Base-by-base conservation (phyloP, 352 stramenopile genomes). In the Pythium vanterpoolii region DNA sequence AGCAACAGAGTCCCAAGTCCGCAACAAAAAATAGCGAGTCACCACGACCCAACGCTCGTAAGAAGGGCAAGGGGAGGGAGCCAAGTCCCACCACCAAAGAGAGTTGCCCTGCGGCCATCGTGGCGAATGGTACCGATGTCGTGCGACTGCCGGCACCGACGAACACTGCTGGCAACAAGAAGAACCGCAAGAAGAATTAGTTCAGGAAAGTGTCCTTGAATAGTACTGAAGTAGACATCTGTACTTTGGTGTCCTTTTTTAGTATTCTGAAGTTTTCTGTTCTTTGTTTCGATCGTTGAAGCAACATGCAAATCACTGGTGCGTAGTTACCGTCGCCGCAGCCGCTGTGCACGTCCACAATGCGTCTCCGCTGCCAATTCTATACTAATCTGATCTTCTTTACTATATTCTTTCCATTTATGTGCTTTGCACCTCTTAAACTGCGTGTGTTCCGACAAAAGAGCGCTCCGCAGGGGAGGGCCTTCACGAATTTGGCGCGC, bases 401-500 rank as follows among this genome's bases (percentile, higher is more conserved):
- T 2, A 21, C 3, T 62, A 5, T 30, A 1, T n/a, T 7, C 42
- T 43, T 27, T 34, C 5, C 18, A 19, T 30, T 27, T 14, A 18
- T 27, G 44, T 26, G 18, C 24, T 31, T 6, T 18, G 5, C 27
- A 23, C 5, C 3, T 40, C 46, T 21, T 27, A 21, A 30, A n/a
- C 28, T 19, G 18, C 16, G 8, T 18, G 33, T 39, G 33, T 38
- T 45, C 14, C 31, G 33, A 8, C 23, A 28, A 27, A 39, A 70
- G 63, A 70, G 51, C 63, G 56, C 31, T 66, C 72, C 31, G 62
- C 73, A 7, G 77, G 77, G 55, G 77, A 87, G 58, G 81, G 79
- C 7, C 69, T 90, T 33, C 86, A 95, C 51, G 82, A 95, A 65
- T 93, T 95, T 64, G 85, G 86, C 46, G 86, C 86, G 24, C 79